These are phyloP conservation scores for Tardiomyces digboiensis DNA, from an alignment of 1,139 yeast genomes.

Conservation along the genomic window DNA sequence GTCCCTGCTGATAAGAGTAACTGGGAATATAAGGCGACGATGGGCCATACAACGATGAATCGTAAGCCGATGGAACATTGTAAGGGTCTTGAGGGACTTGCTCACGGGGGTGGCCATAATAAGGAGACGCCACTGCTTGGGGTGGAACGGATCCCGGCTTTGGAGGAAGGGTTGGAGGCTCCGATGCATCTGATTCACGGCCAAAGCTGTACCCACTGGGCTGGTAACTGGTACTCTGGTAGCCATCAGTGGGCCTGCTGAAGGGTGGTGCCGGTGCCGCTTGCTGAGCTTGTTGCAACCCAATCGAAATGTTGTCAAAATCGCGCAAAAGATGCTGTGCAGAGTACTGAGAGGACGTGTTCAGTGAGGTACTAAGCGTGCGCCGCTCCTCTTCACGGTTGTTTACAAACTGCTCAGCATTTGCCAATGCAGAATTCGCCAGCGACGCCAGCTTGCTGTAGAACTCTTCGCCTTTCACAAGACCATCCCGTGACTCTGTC, in stretches of 20 bases:
- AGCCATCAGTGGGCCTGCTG: background rate
- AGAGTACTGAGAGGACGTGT: constrained; percentile 6
- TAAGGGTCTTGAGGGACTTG: constrained; percentile 12
- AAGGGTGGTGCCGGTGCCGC: constrained; percentile 6
- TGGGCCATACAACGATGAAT: constrained; percentile 17
- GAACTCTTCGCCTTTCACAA: constrained; percentile 51
- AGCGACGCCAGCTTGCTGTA: constrained; percentile 46
- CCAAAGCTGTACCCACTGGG: background rate
- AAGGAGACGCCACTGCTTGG: constrained; percentile 6
- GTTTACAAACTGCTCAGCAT: constrained; percentile 29
- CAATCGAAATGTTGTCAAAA: constrained; percentile 7
- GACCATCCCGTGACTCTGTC: constrained; percentile 49
- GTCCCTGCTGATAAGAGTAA: background rate
- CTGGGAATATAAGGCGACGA: constrained; percentile 1
- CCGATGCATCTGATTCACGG: constrained; percentile 2
- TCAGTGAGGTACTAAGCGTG: constrained; percentile 5
- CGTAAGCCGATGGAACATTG: constrained; percentile 22
- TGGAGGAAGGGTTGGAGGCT: constrained; percentile 6
- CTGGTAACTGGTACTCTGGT: background rate
- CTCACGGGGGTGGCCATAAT: constrained; percentile 7
- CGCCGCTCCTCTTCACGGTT: constrained; percentile 28
- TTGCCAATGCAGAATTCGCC: constrained; percentile 30
- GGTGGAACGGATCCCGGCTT: constrained; percentile 2
- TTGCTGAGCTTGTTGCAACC: constrained; percentile 8
- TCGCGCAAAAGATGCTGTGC: constrained; percentile 10